These are phyloP conservation scores for Hypoxylon trugodes DNA, from an alignment of 495 filamentous ascomycete genomes.

Conservation along the genomic window DNA sequence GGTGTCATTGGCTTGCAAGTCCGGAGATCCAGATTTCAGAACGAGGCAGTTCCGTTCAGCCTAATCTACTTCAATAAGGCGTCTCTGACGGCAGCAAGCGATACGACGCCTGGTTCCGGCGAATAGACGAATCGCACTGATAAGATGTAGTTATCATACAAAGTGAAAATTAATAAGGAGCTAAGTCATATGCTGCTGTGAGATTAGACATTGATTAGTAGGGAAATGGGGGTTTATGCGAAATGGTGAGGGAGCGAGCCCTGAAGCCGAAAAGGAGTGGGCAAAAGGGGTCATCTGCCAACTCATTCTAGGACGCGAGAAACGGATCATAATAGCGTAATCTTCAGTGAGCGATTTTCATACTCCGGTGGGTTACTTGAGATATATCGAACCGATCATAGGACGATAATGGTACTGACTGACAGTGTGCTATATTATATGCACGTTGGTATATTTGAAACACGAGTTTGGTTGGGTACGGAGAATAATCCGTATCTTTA, in stretches of 20 bases:
- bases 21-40: constrained; percentile 33
- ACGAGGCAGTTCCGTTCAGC: constrained; percentile 27
- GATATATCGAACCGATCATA: constrained; percentile 32
- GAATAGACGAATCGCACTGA: not conserved
- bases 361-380: constrained; percentile 18
- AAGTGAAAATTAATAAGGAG: not conserved
- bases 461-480: constrained; percentile 14
- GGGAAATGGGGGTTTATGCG: not conserved
- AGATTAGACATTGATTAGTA: constrained; percentile 3
- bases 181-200: not conserved
- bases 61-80: constrained; percentile 23
- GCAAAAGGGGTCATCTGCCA: constrained; percentile 20
- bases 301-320: not conserved
- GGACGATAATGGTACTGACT: constrained; percentile 20
- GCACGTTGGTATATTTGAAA: constrained; percentile 16
- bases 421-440: constrained; percentile 11
- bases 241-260: not conserved
- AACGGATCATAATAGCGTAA: constrained; percentile 11
- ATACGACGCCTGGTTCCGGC: not conserved
- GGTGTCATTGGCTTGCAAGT: constrained; percentile 36
- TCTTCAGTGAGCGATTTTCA: constrained; percentile 37
- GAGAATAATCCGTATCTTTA: constrained; percentile 4
- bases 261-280: not conserved
- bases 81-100: constrained; percentile 2
- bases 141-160: not conserved